phyloP scores from a whole-genome alignment of 2,329 filamentous ascomycete species.

The Pseudogymnoascus sp. region DNA sequence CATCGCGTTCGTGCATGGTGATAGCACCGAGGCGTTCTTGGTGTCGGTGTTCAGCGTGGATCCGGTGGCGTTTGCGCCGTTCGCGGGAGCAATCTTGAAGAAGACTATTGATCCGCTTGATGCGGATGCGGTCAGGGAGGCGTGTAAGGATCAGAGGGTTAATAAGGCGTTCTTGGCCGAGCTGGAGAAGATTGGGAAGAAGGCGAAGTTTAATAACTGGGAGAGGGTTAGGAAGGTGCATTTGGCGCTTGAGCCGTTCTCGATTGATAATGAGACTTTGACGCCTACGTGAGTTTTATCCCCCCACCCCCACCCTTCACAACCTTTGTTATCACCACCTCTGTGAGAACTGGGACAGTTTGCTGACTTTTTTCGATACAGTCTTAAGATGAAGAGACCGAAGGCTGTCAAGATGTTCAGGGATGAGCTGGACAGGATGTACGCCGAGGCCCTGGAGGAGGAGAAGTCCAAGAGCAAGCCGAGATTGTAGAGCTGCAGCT shows the following conservation, averaged over 20 bases:
- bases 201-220: slow-evolving; percentile 85
- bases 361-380: slow-evolving; percentile 32
- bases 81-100: slow-evolving; percentile 70
- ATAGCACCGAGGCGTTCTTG: slow-evolving; percentile 71
- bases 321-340: not conserved
- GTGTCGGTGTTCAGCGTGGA: slow-evolving; percentile 87
- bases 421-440: slow-evolving; percentile 28
- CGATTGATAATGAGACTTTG: slow-evolving; percentile 82
- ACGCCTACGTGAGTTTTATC: slow-evolving; percentile 68
- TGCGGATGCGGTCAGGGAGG: slow-evolving; percentile 58
- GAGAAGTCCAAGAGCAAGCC: slow-evolving; percentile 17
- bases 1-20: slow-evolving; percentile 85
- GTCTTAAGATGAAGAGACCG: slow-evolving; percentile 66
- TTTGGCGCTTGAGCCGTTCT: slow-evolving; percentile 83
- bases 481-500: not conserved
- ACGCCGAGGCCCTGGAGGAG: slow-evolving; percentile 29
- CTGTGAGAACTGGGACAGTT: not conserved
- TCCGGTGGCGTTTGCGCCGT: slow-evolving; percentile 74
- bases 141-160: slow-evolving; percentile 63
- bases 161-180: slow-evolving; percentile 70
- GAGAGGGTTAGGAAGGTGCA: slow-evolving; percentile 72
- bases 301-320: not conserved
- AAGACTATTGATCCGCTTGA: slow-evolving; percentile 60
- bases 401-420: slow-evolving; percentile 52
- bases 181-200: slow-evolving; percentile 70